Evolutionary conservation across 2,329 filamentous ascomycete species (phyloP), one percentile per base, ranked within the genome.

Genomic region (Dryadomyces quercus-mongolicae): DNA sequence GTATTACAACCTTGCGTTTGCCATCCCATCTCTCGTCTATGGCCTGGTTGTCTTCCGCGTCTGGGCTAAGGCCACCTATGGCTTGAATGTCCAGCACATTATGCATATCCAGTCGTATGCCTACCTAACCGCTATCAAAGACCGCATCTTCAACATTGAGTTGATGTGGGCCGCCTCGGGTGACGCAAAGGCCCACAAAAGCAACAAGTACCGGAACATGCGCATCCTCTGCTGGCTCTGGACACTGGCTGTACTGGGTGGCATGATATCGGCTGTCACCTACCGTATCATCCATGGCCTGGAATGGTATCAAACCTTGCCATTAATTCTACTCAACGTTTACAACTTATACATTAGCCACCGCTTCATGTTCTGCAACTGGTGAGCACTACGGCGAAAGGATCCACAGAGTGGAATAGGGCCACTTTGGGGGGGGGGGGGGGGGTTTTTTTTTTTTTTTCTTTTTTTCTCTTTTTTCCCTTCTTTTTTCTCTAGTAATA

Each of bases 151-250:
- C n/a, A n/a, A n/a, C 21, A 55, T 55, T 16, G 53, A 55, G 34
- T 44, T 55, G n/a, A 21, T 51, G 43, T 55, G 53, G 53, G 53
- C 53, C 3, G 40, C 53, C 9, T 55, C 53, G 0, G 53, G 53
- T 2, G 53, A 55, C 38, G 34, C 53, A 9, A 55, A 55, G 36
- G 53, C 53, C 12, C 53, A 55, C 49, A 55, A 55, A 36, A 55
- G 53, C 53, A 22, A 51, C 48, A 55, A 55, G 25, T 55, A 55
- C 42, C 53, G 53, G 16, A 55, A 52, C 36, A 55, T 55, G 53
- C 49, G 53, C 21, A 48, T 52, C 21, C 53, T 55, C 21, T 55
- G 53, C 49, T 55, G 53, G 53, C 13, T 52, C 8, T 55, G 53
- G 53, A 25, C 53, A 16, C 10, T 55, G 0, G 22, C 20, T n/a